These are phyloP conservation scores for Chaetomidium leptoderma DNA, from an alignment of 495 filamentous ascomycete genomes.

Conservation along the genomic window DNA sequence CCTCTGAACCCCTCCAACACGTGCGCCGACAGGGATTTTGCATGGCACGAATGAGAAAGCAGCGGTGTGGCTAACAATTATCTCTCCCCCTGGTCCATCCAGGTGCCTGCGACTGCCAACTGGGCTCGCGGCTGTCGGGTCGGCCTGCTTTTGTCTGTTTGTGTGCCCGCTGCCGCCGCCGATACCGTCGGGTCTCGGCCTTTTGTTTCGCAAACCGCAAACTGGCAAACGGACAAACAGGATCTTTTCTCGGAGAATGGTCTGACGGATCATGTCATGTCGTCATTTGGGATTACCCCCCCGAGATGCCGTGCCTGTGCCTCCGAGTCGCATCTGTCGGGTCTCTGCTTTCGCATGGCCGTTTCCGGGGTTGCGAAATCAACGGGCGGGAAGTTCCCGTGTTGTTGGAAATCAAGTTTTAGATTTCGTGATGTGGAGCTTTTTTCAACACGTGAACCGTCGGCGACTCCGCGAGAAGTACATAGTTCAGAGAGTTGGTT, in stretches of 20 bases:
- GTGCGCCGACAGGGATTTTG: conserved; percentile 8
- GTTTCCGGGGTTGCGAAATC: too few species aligned
- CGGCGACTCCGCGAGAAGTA: background rate
- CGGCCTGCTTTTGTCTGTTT: too few species aligned
- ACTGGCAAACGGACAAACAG: background rate
- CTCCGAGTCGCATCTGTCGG: background rate
- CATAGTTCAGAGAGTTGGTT: too few species aligned
- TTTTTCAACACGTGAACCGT: too few species aligned
- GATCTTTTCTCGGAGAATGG: background rate
- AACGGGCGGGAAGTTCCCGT: background rate
- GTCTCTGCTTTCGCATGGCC: background rate
- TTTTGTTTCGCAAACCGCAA: too few species aligned
- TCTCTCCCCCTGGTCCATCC: background rate
- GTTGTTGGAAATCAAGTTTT: background rate
- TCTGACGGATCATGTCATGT: background rate
- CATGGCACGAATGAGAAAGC: conserved; percentile 10
- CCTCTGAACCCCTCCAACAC: background rate
- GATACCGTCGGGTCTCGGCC: background rate
- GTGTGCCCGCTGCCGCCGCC: too few species aligned
- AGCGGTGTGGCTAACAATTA: conserved; percentile 28
- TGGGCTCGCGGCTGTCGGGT: too few species aligned
- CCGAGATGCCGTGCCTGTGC: background rate
- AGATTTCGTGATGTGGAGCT: too few species aligned
- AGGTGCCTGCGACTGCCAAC: background rate
- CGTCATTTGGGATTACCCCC: background rate